A percentile compares a stretch with the other conserved stretches of the same genome.
Conservation (phyloP, 345 rosid species). For the Sapria himalayana region DNA sequence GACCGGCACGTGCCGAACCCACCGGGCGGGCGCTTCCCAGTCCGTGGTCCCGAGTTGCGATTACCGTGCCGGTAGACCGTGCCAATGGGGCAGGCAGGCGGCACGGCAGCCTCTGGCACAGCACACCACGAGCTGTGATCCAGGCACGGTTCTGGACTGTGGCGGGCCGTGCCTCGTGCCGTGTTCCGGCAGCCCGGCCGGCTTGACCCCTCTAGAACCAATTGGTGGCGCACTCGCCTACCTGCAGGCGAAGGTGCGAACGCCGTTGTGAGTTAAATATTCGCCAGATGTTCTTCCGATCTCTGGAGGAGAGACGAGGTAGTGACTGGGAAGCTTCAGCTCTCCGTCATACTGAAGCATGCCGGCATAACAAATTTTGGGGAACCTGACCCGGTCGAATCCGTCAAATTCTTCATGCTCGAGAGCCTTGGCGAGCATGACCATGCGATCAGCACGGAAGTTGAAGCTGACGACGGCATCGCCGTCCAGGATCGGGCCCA, state of each 20-base stretch:
- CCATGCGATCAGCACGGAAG: conserved; percentile 94
- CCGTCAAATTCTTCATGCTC: conserved; percentile 75
- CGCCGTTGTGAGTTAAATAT: conserved; percentile 65
- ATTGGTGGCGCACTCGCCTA: no score
- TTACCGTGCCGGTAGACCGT: no score
- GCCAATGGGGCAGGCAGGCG: no score
- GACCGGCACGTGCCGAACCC: no score
- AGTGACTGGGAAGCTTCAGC: conserved; percentile 59
- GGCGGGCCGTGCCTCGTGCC: no score
- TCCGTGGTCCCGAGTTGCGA: no score
- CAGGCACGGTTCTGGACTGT: no score
- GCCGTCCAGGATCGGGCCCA: conserved; percentile 79
- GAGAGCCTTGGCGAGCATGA: conserved; percentile 86
- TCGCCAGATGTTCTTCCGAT: conserved; percentile 92
- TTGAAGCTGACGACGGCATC: conserved; percentile 92
- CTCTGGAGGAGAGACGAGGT: conserved; percentile 96
- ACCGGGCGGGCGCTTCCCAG: no score
- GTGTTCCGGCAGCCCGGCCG: no score
- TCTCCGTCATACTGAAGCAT: conserved; percentile 99
- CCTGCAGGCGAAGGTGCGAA: conserved; percentile 93
- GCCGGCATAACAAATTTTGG: conserved; percentile 80
- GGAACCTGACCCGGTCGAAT: conserved; percentile 78
- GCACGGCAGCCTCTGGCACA: no score
- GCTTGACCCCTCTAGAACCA: no score
- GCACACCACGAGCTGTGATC: no score